phyloP scores from a whole-genome alignment of 1,139 yeast genomes.

The Lodderomyces elongisporus region DNA sequence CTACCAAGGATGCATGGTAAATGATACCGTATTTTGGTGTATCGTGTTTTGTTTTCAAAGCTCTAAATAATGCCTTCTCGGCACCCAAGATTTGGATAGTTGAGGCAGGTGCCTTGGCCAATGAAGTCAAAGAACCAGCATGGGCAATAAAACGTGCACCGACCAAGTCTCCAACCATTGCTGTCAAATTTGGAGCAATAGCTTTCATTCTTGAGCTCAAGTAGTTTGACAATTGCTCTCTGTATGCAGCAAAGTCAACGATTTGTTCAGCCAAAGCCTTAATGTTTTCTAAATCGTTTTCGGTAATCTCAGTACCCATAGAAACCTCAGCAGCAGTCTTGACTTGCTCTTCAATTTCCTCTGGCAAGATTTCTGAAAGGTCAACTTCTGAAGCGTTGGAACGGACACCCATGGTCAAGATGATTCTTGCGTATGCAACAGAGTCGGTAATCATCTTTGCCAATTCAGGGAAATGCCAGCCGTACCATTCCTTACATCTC shows the following conservation, averaged over 20 bases:
- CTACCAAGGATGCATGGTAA: slow-evolving; percentile 94
- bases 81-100: slow-evolving; percentile 98
- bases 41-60: slow-evolving; percentile 95
- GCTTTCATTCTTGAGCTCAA: slow-evolving; percentile 94
- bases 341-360: slow-evolving; percentile 76
- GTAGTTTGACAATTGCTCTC: slow-evolving; percentile 82
- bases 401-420: slow-evolving; percentile 91
- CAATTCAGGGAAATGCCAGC: slow-evolving; percentile 99
- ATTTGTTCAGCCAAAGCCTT: slow-evolving; percentile 91
- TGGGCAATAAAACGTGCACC: slow-evolving; percentile 98
- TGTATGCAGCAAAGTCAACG: slow-evolving; percentile 87
- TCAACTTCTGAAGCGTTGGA: slow-evolving; percentile 88
- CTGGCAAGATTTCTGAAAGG: slow-evolving; percentile 87
- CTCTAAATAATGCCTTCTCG: slow-evolving; percentile 97
- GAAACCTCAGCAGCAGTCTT: slow-evolving; percentile 92
- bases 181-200: slow-evolving; percentile 96
- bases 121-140: slow-evolving; percentile 93
- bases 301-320: slow-evolving; percentile 98
- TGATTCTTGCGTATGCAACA: slow-evolving; percentile 88
- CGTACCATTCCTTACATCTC: slow-evolving; percentile 99
- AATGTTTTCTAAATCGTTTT: slow-evolving; percentile 87
- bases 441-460: slow-evolving; percentile 94
- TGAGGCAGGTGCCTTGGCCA: slow-evolving; percentile 98
- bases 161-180: slow-evolving; percentile 94
- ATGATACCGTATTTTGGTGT: slow-evolving; percentile 98